Base-by-base conservation (phyloP, 2,329 filamentous ascomycete genomes). In the Teratosphaeria nubilosa region DNA sequence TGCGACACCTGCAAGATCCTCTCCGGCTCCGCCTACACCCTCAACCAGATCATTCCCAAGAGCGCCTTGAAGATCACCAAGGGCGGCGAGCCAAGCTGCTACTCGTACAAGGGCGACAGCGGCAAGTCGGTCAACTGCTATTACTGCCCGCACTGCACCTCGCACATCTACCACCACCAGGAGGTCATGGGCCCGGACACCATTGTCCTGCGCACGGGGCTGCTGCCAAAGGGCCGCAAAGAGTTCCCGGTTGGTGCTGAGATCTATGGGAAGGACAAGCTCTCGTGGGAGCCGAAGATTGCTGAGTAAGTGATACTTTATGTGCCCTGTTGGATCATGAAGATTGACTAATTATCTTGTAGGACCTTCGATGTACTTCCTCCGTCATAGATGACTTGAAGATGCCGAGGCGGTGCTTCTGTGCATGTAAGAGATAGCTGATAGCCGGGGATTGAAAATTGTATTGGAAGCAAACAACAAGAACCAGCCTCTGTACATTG, bases 1-100 rank as follows among this genome's bases (percentile, higher is more conserved):
- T 83, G 81, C 72, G 74, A 80, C 64, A 80, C 80, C 31, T 83
- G 81, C 78, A 82, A 82, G 65, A 67, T 73, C 60, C 75, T 82
- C 58, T 75, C 74, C 55, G 79, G 79, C 62, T 72, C 74, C 20
- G 74, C 77, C 54, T 81, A 73, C 73, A 82, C 79, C 20, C 71
- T 82, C 61, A 82, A 82, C 71, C 77, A 81, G 61, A 77, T 82
- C 68, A 75, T 81, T 56, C 78, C 78, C 52, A 72, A 76, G 64
- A 69, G 72, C 32, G 71, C 75, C 51, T 72, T 83, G 63, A 77
- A 77, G 58, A 73, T 83, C 71, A 81, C 77, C 56, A 78, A 80
- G 65, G 80, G 80, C 56, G 72, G 68, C 25, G 69, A 74, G 54
- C 67, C 70, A 3, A 64, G 80, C 51, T 78, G 77, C 59, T 83